Conservation (phyloP, 2,329 filamentous ascomycete genomes). For the Trichoderma sp. region DNA sequence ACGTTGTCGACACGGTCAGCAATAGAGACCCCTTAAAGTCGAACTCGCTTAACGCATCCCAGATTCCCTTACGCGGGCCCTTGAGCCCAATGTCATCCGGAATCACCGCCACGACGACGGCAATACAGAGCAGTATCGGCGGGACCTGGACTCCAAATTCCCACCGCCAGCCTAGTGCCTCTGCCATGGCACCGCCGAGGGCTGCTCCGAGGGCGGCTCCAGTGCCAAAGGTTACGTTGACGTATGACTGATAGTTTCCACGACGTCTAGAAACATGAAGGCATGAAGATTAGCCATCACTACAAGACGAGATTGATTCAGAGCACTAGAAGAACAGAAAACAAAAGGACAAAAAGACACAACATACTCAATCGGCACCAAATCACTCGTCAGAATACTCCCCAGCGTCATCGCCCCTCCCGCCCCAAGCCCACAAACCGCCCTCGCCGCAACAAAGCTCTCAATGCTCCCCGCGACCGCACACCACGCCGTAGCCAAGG, state of each 20-base stretch:
- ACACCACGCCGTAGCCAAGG: conserved; percentile 65
- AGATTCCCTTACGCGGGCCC: conserved; percentile 41
- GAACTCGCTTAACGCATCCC: conserved; percentile 53
- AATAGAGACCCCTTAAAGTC: conserved; percentile 54
- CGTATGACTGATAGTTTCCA: conserved; percentile 69
- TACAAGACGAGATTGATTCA: too few species aligned
- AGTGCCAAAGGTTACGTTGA: conserved; percentile 63
- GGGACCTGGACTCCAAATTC: conserved; percentile 64
- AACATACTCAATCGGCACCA: conserved; percentile 67
- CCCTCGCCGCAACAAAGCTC: conserved; percentile 68
- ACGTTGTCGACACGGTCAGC: conserved; percentile 52
- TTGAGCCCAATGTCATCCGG: conserved; percentile 52
- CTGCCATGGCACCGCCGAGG: conserved; percentile 66
- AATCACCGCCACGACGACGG: conserved; percentile 45
- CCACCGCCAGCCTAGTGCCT: conserved; percentile 70
- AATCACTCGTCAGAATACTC: conserved; percentile 67
- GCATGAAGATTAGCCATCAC: neutral
- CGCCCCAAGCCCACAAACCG: conserved; percentile 69
- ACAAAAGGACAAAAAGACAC: neutral
- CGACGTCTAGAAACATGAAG: conserved; percentile 39
- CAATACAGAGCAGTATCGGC: conserved; percentile 45
- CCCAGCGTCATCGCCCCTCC: conserved; percentile 68
- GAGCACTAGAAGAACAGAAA: neutral
- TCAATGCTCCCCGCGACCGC: conserved; percentile 63
- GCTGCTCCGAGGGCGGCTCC: conserved; percentile 61